Evolutionary conservation across 1,284 basidiomycete species (phyloP).

Genomic region (Spongiforma sp.): DNA sequence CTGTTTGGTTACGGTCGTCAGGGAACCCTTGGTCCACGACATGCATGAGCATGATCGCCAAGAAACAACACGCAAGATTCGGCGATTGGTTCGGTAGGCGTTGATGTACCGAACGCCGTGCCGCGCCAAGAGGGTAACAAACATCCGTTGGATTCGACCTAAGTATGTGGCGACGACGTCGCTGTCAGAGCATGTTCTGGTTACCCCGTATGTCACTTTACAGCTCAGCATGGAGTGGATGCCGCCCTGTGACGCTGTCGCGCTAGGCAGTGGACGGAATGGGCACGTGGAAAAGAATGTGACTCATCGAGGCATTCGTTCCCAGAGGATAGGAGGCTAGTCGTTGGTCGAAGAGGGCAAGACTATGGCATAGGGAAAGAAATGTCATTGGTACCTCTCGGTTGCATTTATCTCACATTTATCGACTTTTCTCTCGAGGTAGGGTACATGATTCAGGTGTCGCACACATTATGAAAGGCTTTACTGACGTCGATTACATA

Average conservation of each 20-base stretch:
- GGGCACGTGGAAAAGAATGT: conserved; percentile 82
- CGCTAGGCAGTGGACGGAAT: conserved; percentile 75
- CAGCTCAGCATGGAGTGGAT: conserved; percentile 69
- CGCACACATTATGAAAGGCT: background rate
- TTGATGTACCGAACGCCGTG: background rate
- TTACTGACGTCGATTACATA: conserved; percentile 38
- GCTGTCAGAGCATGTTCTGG: conserved; percentile 52
- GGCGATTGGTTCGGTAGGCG: too few relatives aligned
- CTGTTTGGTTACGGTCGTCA: too few relatives aligned
- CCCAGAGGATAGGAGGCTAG: conserved; percentile 18
- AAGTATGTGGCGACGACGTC: conserved; percentile 20
- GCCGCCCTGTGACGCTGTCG: conserved; percentile 59
- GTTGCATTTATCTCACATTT: too few relatives aligned
- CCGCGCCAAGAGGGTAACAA: conserved; percentile 26
- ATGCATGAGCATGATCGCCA: conserved; percentile 87
- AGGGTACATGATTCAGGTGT: conserved; percentile 48
- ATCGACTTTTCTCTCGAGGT: conserved; percentile 56
- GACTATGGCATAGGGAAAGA: conserved; percentile 86
- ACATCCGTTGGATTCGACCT: conserved; percentile 74
- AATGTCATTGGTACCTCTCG: conserved; percentile 70
- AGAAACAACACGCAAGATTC: conserved; percentile 39
- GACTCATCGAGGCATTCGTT: conserved; percentile 68
- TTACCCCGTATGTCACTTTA: conserved; percentile 79
- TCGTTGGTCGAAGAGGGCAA: conserved; percentile 13
- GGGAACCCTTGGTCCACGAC: conserved; percentile 77